Evolutionary conservation across 2,329 filamentous ascomycete genomes (phyloP).

Genomic region (Kalmusia sp.): DNA sequence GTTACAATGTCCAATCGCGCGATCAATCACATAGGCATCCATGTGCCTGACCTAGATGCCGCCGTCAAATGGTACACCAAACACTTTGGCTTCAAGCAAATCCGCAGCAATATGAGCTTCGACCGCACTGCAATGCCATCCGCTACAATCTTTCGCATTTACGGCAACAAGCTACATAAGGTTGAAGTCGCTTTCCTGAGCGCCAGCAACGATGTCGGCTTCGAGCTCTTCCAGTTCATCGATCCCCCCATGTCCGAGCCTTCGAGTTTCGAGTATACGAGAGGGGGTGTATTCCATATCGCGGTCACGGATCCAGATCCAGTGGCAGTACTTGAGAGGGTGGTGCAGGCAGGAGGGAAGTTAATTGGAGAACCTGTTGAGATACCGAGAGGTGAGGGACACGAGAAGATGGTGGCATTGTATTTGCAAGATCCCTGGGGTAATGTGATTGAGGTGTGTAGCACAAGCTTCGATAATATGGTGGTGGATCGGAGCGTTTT

Average conservation of each 20-base stretch:
- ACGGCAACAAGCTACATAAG: conserved; percentile 32
- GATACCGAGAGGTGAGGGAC: conserved; percentile 6
- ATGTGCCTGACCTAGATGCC: too few relatives aligned
- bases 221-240: conserved; percentile 46
- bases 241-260: conserved; percentile 24
- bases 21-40: too few relatives aligned
- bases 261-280: conserved; percentile 57
- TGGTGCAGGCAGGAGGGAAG: conserved; percentile 29
- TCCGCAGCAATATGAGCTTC: neutral
- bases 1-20: too few relatives aligned
- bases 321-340: conserved; percentile 30
- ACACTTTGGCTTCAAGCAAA: too few relatives aligned
- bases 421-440: neutral
- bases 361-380: conserved; percentile 31
- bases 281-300: conserved; percentile 44
- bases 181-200: conserved; percentile 39
- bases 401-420: conserved; percentile 10
- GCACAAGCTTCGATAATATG: too few relatives aligned
- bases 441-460: neutral
- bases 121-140: conserved; percentile 11
- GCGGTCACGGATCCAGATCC: conserved; percentile 38
- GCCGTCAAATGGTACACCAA: too few relatives aligned
- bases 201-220: conserved; percentile 41
- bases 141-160: conserved; percentile 40
- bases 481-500: too few relatives aligned